These are phyloP conservation scores for Phaffomyces thermotolerans DNA, from an alignment of 805 yeast species.

Conservation along the genomic window DNA sequence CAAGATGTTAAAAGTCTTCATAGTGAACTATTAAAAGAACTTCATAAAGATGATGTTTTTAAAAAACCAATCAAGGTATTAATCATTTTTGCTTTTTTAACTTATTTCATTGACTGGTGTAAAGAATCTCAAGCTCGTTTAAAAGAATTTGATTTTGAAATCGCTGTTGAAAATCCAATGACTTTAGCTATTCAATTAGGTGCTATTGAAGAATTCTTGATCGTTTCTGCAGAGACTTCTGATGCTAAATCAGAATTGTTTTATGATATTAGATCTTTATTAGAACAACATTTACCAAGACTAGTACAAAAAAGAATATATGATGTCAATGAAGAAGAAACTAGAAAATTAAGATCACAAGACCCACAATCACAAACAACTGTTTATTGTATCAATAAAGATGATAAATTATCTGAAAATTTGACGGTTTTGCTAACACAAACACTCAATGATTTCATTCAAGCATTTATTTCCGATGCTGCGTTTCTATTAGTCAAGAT, in stretches of 20 bases:
- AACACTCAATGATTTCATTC: constrained; percentile 44
- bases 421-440: constrained; percentile 27
- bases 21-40: constrained; percentile 28
- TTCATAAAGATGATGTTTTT: constrained; percentile 36
- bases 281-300: constrained; percentile 61
- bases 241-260: constrained; percentile 39
- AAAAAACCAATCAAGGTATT: constrained; percentile 42
- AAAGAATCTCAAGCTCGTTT: constrained; percentile 39
- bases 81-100: constrained; percentile 43
- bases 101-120: constrained; percentile 63
- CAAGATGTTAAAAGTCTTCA: constrained; percentile 33
- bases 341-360: constrained; percentile 26
- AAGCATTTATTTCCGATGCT: constrained; percentile 50
- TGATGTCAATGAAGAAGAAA: constrained; percentile 40
- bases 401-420: constrained; percentile 19
- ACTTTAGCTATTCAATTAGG: constrained; percentile 53
- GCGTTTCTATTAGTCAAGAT: constrained; percentile 61
- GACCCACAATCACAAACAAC: constrained; percentile 16
- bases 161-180: constrained; percentile 52
- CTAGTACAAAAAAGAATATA: constrained; percentile 44
- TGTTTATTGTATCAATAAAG: constrained; percentile 17
- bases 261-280: constrained; percentile 57
- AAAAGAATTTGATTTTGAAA: constrained; percentile 43
- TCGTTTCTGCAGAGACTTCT: constrained; percentile 52
- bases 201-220: constrained; percentile 61